A percentile compares a stretch with the other conserved stretches of the same genome.
Evolutionary conservation across 768 basidiomycete genomes (phyloP).

Genomic region (Lactarius evosmus): DNA sequence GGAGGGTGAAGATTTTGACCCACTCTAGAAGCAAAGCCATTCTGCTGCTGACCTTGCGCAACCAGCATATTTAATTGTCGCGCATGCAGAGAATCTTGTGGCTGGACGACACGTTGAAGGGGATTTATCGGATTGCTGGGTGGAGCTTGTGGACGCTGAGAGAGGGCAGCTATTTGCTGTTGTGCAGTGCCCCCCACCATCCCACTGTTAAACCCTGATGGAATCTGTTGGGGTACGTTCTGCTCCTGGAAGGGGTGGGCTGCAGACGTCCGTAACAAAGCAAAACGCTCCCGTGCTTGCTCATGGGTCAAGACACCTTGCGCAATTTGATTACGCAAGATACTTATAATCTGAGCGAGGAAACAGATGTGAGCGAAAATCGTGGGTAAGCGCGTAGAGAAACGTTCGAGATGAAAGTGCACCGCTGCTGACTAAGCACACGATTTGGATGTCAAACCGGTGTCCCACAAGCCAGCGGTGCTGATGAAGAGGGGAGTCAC

Average conservation of each 20-base stretch:
- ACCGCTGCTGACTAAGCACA: constrained; percentile 23
- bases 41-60: constrained; percentile 14
- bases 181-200: constrained; percentile 7
- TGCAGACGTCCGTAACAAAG: constrained; percentile 1
- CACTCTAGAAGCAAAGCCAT: constrained; percentile 10
- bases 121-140: constrained; percentile 7
- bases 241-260: constrained; percentile 14
- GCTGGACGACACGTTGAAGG: constrained; percentile 16
- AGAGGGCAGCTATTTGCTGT: constrained; percentile 14
- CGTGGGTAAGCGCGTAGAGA: not conserved
- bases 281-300: constrained; percentile 16
- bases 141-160: constrained; percentile 6
- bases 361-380: constrained; percentile 9
- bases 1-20: constrained; percentile 18
- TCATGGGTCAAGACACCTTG: constrained; percentile 14
- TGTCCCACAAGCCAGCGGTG: constrained; percentile 13
- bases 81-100: constrained; percentile 8
- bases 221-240: constrained; percentile 11
- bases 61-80: constrained; percentile 11
- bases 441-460: constrained; percentile 22
- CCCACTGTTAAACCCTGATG: constrained; percentile 2
- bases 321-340: not conserved
- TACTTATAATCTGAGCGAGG: not conserved
- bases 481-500: constrained; percentile 17
- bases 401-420: not conserved